These are phyloP conservation scores for Meredithiella fracta DNA, from an alignment of 2,329 filamentous ascomycete genomes.

Conservation along the genomic window DNA sequence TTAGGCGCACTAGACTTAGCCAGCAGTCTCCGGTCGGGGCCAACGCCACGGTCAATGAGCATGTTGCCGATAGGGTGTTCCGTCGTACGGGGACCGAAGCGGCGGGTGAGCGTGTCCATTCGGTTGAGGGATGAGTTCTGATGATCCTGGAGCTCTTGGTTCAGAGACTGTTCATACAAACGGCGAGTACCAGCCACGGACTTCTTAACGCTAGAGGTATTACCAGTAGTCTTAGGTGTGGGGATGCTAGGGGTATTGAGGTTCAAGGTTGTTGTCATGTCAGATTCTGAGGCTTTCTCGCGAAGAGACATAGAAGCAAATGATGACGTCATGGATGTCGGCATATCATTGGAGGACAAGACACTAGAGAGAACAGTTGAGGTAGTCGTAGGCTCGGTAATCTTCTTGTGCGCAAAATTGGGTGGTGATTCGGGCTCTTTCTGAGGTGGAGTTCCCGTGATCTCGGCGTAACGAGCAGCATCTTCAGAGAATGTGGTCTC, in stretches of 20 bases:
- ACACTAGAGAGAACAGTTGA: conserved; percentile 19
- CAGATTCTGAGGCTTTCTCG: conserved; percentile 16
- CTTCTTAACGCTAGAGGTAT: conserved; percentile 6
- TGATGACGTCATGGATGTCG: background rate
- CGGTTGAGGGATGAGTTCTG: conserved; percentile 61
- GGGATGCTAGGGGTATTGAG: background rate
- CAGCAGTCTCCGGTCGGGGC: conserved; percentile 30
- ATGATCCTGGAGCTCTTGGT: conserved; percentile 64
- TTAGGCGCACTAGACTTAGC: conserved; percentile 52
- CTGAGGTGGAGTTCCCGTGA: background rate
- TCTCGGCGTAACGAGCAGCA: background rate
- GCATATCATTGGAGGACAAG: conserved; percentile 19
- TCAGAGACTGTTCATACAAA: conserved; percentile 69
- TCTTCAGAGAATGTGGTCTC: background rate
- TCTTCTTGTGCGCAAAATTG: conserved; percentile 5
- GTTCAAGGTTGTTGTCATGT: background rate
- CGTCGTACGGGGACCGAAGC: conserved; percentile 34
- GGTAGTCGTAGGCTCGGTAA: conserved; percentile 26
- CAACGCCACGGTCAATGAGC: conserved; percentile 28
- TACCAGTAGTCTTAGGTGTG: background rate
- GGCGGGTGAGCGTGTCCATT: conserved; percentile 60
- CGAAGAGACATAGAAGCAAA: background rate
- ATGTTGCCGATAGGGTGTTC: conserved; percentile 32
- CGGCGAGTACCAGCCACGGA: conserved; percentile 46
- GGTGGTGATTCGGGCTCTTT: background rate